Evolutionary conservation across 345 rosid species (phyloP).

Genomic region (Citrus medica): DNA sequence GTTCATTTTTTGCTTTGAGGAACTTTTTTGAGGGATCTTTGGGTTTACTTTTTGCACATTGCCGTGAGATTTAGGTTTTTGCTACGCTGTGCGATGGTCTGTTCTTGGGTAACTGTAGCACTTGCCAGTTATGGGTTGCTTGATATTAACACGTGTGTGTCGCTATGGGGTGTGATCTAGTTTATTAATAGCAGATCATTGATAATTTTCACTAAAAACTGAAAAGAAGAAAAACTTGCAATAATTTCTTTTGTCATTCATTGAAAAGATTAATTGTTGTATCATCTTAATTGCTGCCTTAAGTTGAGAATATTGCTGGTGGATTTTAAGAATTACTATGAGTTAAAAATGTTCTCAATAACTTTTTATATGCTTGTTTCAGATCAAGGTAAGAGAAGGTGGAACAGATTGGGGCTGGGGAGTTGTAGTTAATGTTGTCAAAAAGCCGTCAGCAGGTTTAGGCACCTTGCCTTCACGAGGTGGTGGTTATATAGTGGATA

Average conservation of each 20-base stretch:
- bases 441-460: conserved; percentile 59
- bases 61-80: not conserved
- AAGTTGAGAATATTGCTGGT: not conserved
- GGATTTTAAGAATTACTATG: not conserved
- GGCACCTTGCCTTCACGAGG: conserved; percentile 57
- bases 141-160: not conserved
- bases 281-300: not conserved
- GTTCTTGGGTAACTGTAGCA: not conserved
- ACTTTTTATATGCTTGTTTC: conserved; percentile 26
- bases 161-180: not conserved
- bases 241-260: not conserved
- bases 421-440: conserved; percentile 91
- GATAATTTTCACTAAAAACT: not conserved
- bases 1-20: not conserved
- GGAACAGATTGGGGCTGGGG: conserved; percentile 99
- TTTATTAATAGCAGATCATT: not conserved
- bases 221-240: not conserved
- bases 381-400: conserved; percentile 95
- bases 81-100: not conserved
- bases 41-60: not conserved
- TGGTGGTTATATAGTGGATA: conserved; percentile 85
- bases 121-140: not conserved
- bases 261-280: not conserved
- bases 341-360: not conserved
- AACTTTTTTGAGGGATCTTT: not conserved